phyloP scores from a whole-genome alignment of 257 asterid genomes.

The Parsonsia alboflavescens region DNA sequence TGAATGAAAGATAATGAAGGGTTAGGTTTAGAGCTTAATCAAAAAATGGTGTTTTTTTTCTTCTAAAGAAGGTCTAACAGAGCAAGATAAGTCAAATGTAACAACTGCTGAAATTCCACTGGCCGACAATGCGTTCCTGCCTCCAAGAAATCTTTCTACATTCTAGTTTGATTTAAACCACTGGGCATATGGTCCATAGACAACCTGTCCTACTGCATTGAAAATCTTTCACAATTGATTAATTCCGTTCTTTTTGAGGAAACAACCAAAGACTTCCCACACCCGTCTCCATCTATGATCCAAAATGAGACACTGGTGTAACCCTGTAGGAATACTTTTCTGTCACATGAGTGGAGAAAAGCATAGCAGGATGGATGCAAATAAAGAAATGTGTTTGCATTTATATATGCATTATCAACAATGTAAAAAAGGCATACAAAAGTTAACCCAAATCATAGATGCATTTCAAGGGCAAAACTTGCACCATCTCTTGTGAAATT shows the following conservation, averaged over 20 bases:
- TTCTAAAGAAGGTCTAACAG: slow-evolving; percentile 40
- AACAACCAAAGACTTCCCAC: slow-evolving; percentile 43
- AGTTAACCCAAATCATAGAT: slow-evolving; percentile 13
- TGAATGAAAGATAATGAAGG: too few species aligned
- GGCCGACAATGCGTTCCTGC: slow-evolving; percentile 48
- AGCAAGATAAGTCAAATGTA: slow-evolving; percentile 33
- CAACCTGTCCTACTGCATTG: slow-evolving; percentile 59
- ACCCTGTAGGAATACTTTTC: slow-evolving; percentile 13
- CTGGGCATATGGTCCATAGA: slow-evolving; percentile 33
- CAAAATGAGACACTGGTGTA: slow-evolving; percentile 30
- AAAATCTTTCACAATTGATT: slow-evolving; percentile 34
- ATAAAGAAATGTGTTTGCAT: slow-evolving; percentile 24
- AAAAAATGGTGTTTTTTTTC: slow-evolving; percentile 5
- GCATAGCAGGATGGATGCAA: slow-evolving; percentile 10
- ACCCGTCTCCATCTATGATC: slow-evolving; percentile 36
- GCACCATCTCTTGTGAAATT: slow-evolving; percentile 25
- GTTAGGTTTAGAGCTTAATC: background rate
- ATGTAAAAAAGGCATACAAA: background rate
- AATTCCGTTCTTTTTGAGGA: slow-evolving; percentile 32
- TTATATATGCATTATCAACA: slow-evolving; percentile 11
- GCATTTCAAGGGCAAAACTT: slow-evolving; percentile 21
- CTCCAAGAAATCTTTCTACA: slow-evolving; percentile 38
- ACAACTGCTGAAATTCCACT: slow-evolving; percentile 27
- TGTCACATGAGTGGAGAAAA: slow-evolving; percentile 14
- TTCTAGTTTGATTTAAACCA: slow-evolving; percentile 19